Base-by-base conservation (phyloP, 768 basidiomycete genomes). In the Russula earlei region DNA sequence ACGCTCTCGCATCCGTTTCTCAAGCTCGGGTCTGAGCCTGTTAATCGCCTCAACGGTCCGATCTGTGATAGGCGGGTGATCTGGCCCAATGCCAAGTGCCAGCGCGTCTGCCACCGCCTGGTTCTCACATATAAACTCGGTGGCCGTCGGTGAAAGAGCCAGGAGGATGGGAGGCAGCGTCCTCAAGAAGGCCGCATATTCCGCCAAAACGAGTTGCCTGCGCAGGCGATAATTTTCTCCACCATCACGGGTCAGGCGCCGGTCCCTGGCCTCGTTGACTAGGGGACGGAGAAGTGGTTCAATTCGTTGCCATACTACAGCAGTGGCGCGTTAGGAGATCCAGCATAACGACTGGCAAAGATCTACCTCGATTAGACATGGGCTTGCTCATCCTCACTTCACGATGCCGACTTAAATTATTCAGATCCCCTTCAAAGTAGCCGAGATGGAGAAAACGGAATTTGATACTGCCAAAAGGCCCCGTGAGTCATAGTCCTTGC, bases 381-480 rank as follows among this genome's bases (percentile, higher is more conserved):
- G 59, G 55, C 42, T 60, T 60, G 29, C 49, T 52, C 12, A 12
- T 31, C 31, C 19, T 41, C 33, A 60, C 55, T 49, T 60, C 59
- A 27, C 31, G 49, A 29, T 60, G 59, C 11, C 5, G n/a, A 10
- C 59, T 42, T 6, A 60, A 14, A 1, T 40, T n/a, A 22, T 25
- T 31, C 34, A 60, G 41, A 20, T 60, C 59, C 20, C 20, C 37
- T 41, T 49, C 38, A 0, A 9, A 25, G 41, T 60, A 52, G 0
- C 50, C 55, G 1, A 49, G 45, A 5, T 24, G 5, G 22, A 52
- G 50, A 17, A 51, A 49, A 10, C 51, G 41, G 12, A 22, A 19
- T 12, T 57, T 48, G 46, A 60, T 49, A 24, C 59, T 60, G 34
- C 20, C 7, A 45, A 43, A 29, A 33, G 12, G 1, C 14, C 12